phyloP scores from a whole-genome alignment of 371 early-diverging fungal genomes.

The Entomophthora muscae region DNA sequence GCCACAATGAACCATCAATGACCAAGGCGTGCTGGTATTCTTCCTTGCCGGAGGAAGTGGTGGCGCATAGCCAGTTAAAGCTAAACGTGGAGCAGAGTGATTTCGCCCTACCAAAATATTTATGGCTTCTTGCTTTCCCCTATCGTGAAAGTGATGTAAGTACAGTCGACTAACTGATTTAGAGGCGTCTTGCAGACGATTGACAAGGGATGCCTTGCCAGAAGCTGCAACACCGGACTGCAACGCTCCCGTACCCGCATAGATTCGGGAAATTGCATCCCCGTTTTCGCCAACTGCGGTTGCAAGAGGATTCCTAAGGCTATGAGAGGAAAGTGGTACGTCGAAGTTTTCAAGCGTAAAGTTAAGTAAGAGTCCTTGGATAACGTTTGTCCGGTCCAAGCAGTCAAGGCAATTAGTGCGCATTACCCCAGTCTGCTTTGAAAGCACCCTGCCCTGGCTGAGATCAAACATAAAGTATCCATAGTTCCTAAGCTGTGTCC shows the following conservation, averaged over 20 bases:
- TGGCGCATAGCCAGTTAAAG: neutral
- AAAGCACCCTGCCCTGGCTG: constrained; percentile 28
- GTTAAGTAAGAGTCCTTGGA: constrained; percentile 21
- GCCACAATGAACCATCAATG: constrained; percentile 42
- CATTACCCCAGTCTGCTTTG: constrained; percentile 59
- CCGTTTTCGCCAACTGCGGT: constrained; percentile 46
- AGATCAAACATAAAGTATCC: constrained; percentile 52
- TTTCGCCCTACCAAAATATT: constrained; percentile 39
- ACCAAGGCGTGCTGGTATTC: neutral
- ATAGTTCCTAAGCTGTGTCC: constrained; percentile 24
- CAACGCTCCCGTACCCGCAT: constrained; percentile 96
- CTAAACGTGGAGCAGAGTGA: neutral
- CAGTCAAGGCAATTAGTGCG: constrained; percentile 98
- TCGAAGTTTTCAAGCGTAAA: constrained; percentile 9
- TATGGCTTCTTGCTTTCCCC: constrained; percentile 75
- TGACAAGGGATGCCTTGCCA: constrained; percentile 69
- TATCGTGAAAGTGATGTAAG: constrained; percentile 86
- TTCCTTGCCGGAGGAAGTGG: neutral
- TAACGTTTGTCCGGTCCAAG: constrained; percentile 36
- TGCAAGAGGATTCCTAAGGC: neutral
- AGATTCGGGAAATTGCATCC: constrained; percentile 80
- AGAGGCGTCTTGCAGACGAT: constrained; percentile 66
- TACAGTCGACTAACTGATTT: constrained; percentile 84
- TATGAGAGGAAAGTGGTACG: neutral
- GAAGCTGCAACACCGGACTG: constrained; percentile 78